Percentiles rank a stretch among this genome's conserved stretches.
Conservation (phyloP, 768 basidiomycete species). For the Leccinum longicurvipes region DNA sequence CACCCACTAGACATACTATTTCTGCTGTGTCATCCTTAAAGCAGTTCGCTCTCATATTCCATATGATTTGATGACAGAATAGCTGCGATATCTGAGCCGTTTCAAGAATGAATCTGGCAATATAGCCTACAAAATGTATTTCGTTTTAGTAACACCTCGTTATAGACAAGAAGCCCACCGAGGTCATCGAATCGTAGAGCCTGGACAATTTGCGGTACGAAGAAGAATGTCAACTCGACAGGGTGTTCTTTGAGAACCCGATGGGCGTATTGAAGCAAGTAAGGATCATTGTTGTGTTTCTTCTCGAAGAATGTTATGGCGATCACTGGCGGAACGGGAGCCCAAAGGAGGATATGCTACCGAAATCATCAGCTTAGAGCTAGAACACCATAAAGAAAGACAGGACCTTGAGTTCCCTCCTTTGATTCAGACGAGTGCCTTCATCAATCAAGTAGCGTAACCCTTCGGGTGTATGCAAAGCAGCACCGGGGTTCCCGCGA, state of each 20-base stretch:
- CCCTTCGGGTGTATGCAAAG: slow-evolving; percentile 77
- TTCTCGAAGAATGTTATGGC: slow-evolving; percentile 85
- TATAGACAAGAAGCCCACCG: slow-evolving; percentile 45
- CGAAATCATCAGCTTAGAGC: neutral
- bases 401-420: slow-evolving; percentile 72
- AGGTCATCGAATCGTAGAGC: slow-evolving; percentile 87
- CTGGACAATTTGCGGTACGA: slow-evolving; percentile 97
- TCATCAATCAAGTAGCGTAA: slow-evolving; percentile 78
- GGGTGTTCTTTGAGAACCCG: slow-evolving; percentile 93
- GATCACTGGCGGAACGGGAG: slow-evolving; percentile 78
- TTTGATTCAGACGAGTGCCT: slow-evolving; percentile 50
- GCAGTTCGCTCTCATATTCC: slow-evolving; percentile 99
- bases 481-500: slow-evolving; percentile 64
- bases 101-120: slow-evolving; percentile 93
- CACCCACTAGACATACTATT: slow-evolving; percentile 46
- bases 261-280: slow-evolving; percentile 93
- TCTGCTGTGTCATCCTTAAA: slow-evolving; percentile 90
- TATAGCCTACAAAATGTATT: slow-evolving; percentile 62
- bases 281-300: slow-evolving; percentile 76
- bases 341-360: slow-evolving; percentile 87
- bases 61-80: slow-evolving; percentile 99
- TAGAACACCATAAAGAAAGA: neutral
- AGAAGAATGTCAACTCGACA: slow-evolving; percentile 95
- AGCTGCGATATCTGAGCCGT: slow-evolving; percentile 95
- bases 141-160: neutral